Conservation (phyloP, 352 stramenopile genomes). For the Lagenidium sp. region DNA sequence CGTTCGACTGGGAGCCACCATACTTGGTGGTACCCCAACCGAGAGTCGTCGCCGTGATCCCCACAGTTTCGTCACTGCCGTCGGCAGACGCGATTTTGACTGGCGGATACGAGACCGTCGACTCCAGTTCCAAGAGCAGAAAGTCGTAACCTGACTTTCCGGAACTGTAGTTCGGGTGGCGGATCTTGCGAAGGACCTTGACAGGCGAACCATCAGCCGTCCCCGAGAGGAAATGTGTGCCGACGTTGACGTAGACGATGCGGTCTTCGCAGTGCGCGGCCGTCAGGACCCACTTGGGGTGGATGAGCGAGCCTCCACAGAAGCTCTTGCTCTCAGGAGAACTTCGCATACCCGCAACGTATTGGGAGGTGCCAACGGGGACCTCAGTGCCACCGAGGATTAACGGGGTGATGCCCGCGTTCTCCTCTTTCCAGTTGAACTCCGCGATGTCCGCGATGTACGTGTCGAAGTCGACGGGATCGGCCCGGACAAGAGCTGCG, state of each 20-base stretch:
- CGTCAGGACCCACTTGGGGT: slow-evolving; percentile 20
- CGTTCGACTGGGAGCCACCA: slow-evolving; percentile 11
- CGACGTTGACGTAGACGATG: slow-evolving; percentile 15
- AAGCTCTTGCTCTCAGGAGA: background rate
- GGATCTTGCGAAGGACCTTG: slow-evolving; percentile 13
- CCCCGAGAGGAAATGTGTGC: slow-evolving; percentile 16
- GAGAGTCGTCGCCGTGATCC: slow-evolving; percentile 11
- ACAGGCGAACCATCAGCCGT: slow-evolving; percentile 12
- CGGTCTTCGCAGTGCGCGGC: slow-evolving; percentile 16
- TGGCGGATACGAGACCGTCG: slow-evolving; percentile 6
- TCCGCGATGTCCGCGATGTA: background rate
- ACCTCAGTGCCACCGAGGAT: slow-evolving; percentile 3
- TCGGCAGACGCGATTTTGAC: slow-evolving; percentile 9
- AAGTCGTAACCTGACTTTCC: slow-evolving; percentile 17
- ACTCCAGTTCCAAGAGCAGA: slow-evolving; percentile 17
- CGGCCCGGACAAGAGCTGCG: background rate
- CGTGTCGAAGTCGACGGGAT: background rate
- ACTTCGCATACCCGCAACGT: background rate
- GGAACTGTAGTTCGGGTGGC: slow-evolving; percentile 13
- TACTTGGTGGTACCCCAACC: slow-evolving; percentile 13
- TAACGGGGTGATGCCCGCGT: background rate
- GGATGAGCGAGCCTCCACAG: slow-evolving; percentile 21
- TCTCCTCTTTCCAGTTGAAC: background rate
- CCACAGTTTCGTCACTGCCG: slow-evolving; percentile 4
- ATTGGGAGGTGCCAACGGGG: background rate